Percentiles rank a stretch among this genome's conserved stretches.
Evolutionary conservation across 129 eudicot genomes (phyloP).

Genomic region (Flaveria ramosissima): DNA sequence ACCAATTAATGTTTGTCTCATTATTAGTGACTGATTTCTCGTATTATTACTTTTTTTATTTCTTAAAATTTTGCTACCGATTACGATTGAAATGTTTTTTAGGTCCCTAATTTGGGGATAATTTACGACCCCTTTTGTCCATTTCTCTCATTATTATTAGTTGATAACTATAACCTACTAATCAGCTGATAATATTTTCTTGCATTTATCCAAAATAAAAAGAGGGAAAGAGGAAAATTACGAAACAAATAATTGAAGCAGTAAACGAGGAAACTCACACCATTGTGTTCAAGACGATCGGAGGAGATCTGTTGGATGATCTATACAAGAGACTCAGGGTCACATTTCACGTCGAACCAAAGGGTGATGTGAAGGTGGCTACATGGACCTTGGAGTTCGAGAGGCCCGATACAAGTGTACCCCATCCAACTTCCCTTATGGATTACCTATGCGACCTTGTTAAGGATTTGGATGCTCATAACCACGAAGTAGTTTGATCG

Average conservation of each 20-base stretch:
- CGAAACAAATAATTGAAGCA: slow-evolving; percentile 25
- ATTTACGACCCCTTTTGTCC: too few relatives aligned
- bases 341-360: background rate
- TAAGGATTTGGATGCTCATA: slow-evolving; percentile 25
- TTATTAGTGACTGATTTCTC: too few relatives aligned
- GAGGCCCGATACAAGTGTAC: slow-evolving; percentile 18
- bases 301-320: slow-evolving; percentile 50
- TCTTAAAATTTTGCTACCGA: too few relatives aligned
- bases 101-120: too few relatives aligned
- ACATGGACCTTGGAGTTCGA: slow-evolving; percentile 34
- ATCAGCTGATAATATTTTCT: too few relatives aligned
- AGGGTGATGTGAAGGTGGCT: slow-evolving; percentile 30
- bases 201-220: background rate
- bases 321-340: slow-evolving; percentile 28
- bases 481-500: background rate
- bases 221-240: slow-evolving; percentile 26
- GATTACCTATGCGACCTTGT: slow-evolving; percentile 4
- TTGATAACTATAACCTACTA: too few relatives aligned
- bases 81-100: too few relatives aligned
- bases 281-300: slow-evolving; percentile 38
- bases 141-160: too few relatives aligned
- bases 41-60: too few relatives aligned
- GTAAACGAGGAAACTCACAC: slow-evolving; percentile 23
- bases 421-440: slow-evolving; percentile 25
- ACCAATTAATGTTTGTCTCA: too few relatives aligned